Base-by-base conservation (phyloP, 2,329 filamentous ascomycete species). In the Ascochyta clinopodiicola region DNA sequence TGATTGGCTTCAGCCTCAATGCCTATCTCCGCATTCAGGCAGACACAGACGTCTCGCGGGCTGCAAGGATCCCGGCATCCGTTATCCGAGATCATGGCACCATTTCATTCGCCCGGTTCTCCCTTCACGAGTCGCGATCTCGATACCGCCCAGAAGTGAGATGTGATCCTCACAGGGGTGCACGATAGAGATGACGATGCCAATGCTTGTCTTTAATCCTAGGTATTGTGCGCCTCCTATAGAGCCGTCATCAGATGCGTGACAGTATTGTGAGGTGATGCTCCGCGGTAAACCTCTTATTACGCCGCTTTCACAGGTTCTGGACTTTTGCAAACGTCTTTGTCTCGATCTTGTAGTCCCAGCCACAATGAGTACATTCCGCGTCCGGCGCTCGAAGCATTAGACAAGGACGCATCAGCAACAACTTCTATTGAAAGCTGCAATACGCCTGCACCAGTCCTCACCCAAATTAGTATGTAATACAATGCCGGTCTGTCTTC, bases 1-100 rank as follows among this genome's bases (percentile, higher is more conserved):
- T 59, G 53, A 57, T 51, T 37, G 52, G 35, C 48, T 46, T 52
- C 56, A 64, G 58, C 51, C 62, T 64, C 45, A 53, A 42, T 42
- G 46, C 46, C 38, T 50, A 36, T 46, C 13, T 50, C 52, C 31
- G 17, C 9, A 25, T 48, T 27, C 32, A 53, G 44, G 10, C 44
- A 38, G 38, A 47, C 6, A 29, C 19, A 4, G 7, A 29, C 10
- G 24, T 25, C n/a, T 34, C 12, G 12, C 46, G 52, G 46, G 19
- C 15, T 44, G 36, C 46, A 42, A 46, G 46, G 42, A 19, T 36
- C 12, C 46, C 42, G 46, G 19, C 10, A 13, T 25, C 52, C 52
- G 40, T 25, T 8, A 32, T 17, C 35, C 51, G 45, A 35, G 22
- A 15, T 15, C 9, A 17, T 22, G 9, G 36, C 36, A 22, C 10